Base-by-base conservation (phyloP, 495 filamentous ascomycete species). In the Talaromyces stipitatus region DNA sequence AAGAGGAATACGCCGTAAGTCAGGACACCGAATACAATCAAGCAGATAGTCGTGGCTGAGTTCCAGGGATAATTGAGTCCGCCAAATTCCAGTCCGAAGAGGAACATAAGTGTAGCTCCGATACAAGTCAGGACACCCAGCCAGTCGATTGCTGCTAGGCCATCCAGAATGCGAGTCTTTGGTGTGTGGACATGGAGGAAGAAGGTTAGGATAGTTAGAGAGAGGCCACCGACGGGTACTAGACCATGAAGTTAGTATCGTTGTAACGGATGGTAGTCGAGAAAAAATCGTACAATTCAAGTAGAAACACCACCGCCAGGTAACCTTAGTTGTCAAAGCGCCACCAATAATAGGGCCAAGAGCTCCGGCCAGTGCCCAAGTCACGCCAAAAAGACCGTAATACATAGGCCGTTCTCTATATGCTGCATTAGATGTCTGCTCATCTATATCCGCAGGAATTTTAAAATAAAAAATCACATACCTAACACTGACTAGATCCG, bases 61-160 rank as follows among this genome's bases (percentile, higher is more conserved):
- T 62, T 62, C 91, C 91, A 96, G 14, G 89, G 87, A 58, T 80
- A 79, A n/a, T 75, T 77, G 30, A 88, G 77, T 18, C 91, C 91
- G 50, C 90, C 90, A 56, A 86, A 86, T 62, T 90, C 85, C 11
- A 95, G 78, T 9, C 86, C 90, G 30, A 94, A 82, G 12, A 95
- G 78, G 62, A 95, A 78, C 83, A 95, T 91, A 30, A 94, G 70
- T 0, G 88, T 90, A 9, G 82, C 87, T n/a, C 84, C 85, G 30
- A 92, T 78, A 57, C 92, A 82, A 8, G 82, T 74, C 29, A 89
- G 54, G 0, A 79, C 83, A 3, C 90, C 89, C 8, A 81, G 60
- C 87, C 87, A 92, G 69, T 95, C 89, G 30, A 92, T 85, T 7
- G 84, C 83, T 52, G 81, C 83, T 5, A 95, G 67, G 2, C 91